Evolutionary conservation across 2,329 filamentous ascomycete genomes (phyloP).

Genomic region (Neofusicoccum laricinum): DNA sequence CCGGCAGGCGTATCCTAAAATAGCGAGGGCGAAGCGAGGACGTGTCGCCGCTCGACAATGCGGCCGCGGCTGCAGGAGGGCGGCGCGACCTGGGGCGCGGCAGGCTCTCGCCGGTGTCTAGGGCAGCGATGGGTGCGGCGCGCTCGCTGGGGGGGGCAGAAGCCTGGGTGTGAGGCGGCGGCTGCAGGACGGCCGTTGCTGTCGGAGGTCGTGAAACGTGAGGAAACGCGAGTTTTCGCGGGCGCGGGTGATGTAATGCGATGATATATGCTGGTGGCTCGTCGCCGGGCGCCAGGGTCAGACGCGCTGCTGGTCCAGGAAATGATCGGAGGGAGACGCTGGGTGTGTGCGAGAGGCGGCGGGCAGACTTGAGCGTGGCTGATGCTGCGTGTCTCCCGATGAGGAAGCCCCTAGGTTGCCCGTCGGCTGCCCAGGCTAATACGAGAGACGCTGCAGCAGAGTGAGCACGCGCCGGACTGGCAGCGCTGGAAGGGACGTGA

Average conservation of each 20-base stretch:
- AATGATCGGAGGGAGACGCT: constrained; percentile 15
- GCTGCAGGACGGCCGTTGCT: constrained; percentile 17
- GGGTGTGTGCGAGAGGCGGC: constrained; percentile 6
- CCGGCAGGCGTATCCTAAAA: constrained; percentile 16
- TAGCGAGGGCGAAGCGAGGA: constrained; percentile 17
- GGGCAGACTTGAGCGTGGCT: constrained; percentile 5
- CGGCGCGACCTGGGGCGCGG: constrained; percentile 9
- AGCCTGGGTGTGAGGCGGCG: constrained; percentile 13
- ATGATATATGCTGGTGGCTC: constrained; percentile 15
- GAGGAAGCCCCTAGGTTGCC: constrained; percentile 11
- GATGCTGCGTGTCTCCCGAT: constrained; percentile 11
- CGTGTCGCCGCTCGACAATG: constrained; percentile 13
- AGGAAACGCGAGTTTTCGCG: constrained; percentile 16
- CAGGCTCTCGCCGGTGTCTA: neutral
- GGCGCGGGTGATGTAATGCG: constrained; percentile 17
- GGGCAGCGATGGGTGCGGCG: constrained; percentile 3
- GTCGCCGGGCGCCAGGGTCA: constrained; percentile 14
- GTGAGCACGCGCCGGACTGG: constrained; percentile 6
- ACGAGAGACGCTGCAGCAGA: constrained; percentile 12
- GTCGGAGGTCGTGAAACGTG: constrained; percentile 17
- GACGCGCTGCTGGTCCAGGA: constrained; percentile 7
- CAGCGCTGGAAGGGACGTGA: neutral
- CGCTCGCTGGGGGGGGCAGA: constrained; percentile 7
- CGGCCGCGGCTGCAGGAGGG: constrained; percentile 5
- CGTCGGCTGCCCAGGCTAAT: constrained; percentile 11